These are phyloP conservation scores for Purpureocillium lavendulum DNA, from an alignment of 2,329 filamentous ascomycete genomes.

Conservation along the genomic window DNA sequence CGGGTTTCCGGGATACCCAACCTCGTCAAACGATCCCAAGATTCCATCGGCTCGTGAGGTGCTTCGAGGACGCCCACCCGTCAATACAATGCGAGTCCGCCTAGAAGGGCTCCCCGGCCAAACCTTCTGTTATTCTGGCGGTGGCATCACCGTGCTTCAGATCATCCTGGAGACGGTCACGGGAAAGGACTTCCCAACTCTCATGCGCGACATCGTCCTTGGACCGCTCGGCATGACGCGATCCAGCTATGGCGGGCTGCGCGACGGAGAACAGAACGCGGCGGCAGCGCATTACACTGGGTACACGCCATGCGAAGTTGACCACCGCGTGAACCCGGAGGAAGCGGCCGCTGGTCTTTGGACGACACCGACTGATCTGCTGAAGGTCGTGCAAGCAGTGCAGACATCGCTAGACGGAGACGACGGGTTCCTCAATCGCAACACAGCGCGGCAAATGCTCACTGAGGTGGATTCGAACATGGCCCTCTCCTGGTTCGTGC, in stretches of 20 bases:
- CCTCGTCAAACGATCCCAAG: background rate
- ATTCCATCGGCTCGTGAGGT: slow-evolving; percentile 5
- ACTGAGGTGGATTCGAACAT: slow-evolving; percentile 6
- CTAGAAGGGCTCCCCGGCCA: slow-evolving; percentile 6
- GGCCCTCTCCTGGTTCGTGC: slow-evolving; percentile 11
- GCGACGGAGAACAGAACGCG: slow-evolving; percentile 4
- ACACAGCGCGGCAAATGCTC: slow-evolving; percentile 9
- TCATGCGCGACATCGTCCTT: slow-evolving; percentile 8
- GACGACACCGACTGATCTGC: slow-evolving; percentile 13
- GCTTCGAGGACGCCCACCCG: slow-evolving; percentile 7
- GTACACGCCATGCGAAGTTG: background rate
- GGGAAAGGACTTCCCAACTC: slow-evolving; percentile 3
- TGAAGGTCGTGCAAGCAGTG: slow-evolving; percentile 10
- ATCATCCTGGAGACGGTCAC: slow-evolving; percentile 8
- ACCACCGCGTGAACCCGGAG: slow-evolving; percentile 6
- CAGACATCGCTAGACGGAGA: slow-evolving; percentile 9
- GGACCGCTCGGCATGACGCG: slow-evolving; percentile 8
- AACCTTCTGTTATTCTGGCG: slow-evolving; percentile 6
- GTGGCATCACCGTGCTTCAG: slow-evolving; percentile 9
- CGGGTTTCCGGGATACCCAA: slow-evolving; percentile 7
- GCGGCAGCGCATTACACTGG: slow-evolving; percentile 6
- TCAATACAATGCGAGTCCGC: slow-evolving; percentile 5
- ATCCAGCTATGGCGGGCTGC: slow-evolving; percentile 6
- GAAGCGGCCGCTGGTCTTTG: slow-evolving; percentile 11
- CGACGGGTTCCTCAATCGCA: slow-evolving; percentile 7